Evolutionary conservation across 2,329 filamentous ascomycete species (phyloP).

Genomic region (Aspergillus latus): DNA sequence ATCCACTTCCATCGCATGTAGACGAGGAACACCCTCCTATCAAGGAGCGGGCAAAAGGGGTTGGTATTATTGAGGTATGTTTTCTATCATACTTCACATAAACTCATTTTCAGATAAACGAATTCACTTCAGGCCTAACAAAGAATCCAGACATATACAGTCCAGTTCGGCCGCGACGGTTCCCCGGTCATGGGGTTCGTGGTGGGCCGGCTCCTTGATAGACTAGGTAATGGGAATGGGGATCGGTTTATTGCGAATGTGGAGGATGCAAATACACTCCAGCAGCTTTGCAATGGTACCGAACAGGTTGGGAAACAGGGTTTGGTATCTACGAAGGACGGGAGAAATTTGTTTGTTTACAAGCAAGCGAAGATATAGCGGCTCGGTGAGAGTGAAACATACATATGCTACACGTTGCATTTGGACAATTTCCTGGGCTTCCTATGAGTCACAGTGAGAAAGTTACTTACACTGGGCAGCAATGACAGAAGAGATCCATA

Average conservation of each 20-base stretch:
- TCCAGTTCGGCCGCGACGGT: constrained; percentile 56
- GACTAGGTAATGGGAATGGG: constrained; percentile 15
- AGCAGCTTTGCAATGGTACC: constrained; percentile 2
- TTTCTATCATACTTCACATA: not conserved
- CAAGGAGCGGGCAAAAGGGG: constrained; percentile 43
- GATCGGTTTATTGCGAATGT: constrained; percentile 11
- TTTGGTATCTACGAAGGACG: not conserved
- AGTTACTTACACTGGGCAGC: no score
- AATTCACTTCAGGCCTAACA: no score
- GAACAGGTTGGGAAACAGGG: constrained; percentile 10
- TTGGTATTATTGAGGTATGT: constrained; percentile 55
- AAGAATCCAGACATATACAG: constrained; percentile 56
- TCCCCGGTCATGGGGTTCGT: constrained; percentile 51
- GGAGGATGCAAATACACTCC: constrained; percentile 4
- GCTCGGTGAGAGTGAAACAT: no score
- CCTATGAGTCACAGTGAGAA: no score
- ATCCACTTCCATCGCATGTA: constrained; percentile 37
- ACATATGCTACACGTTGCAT: no score
- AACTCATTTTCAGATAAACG: no score
- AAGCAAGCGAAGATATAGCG: constrained; percentile 6
- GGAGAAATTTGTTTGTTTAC: constrained; percentile 10
- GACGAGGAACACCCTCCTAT: constrained; percentile 10
- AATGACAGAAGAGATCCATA: not conserved
- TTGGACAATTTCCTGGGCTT: no score
- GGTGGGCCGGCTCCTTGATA: constrained; percentile 48